Base-by-base conservation (phyloP, 2,329 filamentous ascomycete species). In the Xylariaceae sp. region DNA sequence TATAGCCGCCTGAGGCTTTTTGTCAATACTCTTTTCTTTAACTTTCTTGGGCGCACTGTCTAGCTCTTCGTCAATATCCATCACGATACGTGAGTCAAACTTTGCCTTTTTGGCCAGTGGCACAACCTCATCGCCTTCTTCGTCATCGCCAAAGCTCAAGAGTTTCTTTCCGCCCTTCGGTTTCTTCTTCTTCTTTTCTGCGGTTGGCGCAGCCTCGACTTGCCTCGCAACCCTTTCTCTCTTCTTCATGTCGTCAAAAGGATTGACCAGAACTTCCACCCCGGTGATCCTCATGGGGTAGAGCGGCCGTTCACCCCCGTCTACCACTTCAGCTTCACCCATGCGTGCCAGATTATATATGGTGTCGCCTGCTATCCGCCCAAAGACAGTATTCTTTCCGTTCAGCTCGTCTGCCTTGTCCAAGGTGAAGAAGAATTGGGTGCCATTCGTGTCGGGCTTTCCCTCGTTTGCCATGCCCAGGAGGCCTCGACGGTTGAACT, bases 331-430 rank as follows among this genome's bases (percentile, higher is more conserved):
- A 1, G 76, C 77, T 55, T 96, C 89, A 14, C 83, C 88, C 70
- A 96, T 94, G 61, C 89, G 93, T 53, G 89, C 80, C 52, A 98
- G 59, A 57, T 95, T 96, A 64, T 93, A 98, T 35, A 98, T 92
- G 12, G 90, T 95, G 45, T 96, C 87, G 18, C 90, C 92, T 22
- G 84, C 87, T 28, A 98, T 75, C 36, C 92, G 72, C 13, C 92
- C 92, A 65, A 98, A 96, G 57, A 96, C 65, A 1, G 92, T 96
- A 58, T 95, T 95, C 61, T 85, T 86, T 32, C 82, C 83, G 47
- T 83, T 86, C 51, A 98, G 59, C 65, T 96, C 88, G 17, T 87
- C 80, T 16, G 89, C 70, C 53, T 82, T 88, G 43, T 78, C 88
- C 33, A 98, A 63, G 0, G 92, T 96, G 41, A 98, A 80, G 65